Evolutionary conservation across 2,329 filamentous ascomycete genomes (phyloP).

Genomic region (Talaromyces marneffei): DNA sequence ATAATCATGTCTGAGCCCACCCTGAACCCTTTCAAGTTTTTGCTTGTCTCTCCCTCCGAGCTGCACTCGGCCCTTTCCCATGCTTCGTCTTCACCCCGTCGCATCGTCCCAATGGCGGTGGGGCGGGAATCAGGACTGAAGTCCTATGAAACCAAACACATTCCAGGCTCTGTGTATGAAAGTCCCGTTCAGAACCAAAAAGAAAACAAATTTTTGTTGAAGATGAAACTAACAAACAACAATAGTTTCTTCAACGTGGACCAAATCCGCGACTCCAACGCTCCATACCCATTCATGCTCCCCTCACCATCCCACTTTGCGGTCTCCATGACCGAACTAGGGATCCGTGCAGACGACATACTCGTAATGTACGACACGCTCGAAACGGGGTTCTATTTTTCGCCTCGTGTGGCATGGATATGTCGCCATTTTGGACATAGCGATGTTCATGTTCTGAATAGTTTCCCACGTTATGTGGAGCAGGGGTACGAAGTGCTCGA

Average conservation of each 20-base stretch:
- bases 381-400: conserved; percentile 25
- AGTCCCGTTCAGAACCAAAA: neutral
- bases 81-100: conserved; percentile 7
- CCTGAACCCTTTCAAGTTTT: neutral
- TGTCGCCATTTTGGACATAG: conserved; percentile 25
- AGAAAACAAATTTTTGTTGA: neutral
- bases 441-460: conserved; percentile 27
- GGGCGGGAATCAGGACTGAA: conserved; percentile 16
- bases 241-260: conserved; percentile 29
- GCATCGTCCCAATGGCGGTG: conserved; percentile 23
- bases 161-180: conserved; percentile 23
- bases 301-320: conserved; percentile 22
- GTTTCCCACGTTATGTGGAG: conserved; percentile 22
- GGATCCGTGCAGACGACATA: conserved; percentile 20
- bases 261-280: conserved; percentile 18
- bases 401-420: conserved; percentile 27
- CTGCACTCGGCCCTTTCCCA: neutral
- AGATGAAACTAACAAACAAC: neutral
- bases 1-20: neutral
- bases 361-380: conserved; percentile 27
- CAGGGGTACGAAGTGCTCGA: conserved; percentile 18
- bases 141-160: conserved; percentile 18
- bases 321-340: conserved; percentile 17
- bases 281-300: conserved; percentile 27
- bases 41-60: conserved; percentile 3